Evolutionary conservation across 257 asterid species (phyloP).

Genomic region (Solanum paucissectum): DNA sequence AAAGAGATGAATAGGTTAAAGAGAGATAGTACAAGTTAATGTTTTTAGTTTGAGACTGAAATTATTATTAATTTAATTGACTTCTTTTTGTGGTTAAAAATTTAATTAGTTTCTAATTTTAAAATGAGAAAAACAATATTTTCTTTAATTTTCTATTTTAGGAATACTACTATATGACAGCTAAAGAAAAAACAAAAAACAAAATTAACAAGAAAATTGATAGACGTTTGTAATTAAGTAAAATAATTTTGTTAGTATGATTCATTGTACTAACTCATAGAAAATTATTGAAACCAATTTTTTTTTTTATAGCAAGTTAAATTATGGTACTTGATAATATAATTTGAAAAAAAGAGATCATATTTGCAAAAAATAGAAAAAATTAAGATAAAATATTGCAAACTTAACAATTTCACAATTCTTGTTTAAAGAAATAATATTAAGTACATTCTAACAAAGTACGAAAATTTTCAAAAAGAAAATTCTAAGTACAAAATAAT

Average conservation of each 20-base stretch:
- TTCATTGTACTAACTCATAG: not conserved
- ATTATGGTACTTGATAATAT: not conserved
- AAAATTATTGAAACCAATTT: not conserved
- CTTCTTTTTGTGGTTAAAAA: not conserved
- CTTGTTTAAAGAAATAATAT: not conserved
- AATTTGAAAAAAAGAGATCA: not conserved
- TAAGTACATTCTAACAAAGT: not conserved
- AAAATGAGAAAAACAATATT: not conserved
- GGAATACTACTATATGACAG: not conserved
- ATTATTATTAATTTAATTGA: no score
- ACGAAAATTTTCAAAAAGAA: not conserved
- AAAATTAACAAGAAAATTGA: no score
- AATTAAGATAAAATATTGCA: not conserved
- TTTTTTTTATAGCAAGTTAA: not conserved
- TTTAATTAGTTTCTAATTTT: no score
- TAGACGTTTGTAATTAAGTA: not conserved
- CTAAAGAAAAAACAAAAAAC: not conserved
- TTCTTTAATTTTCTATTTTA: not conserved
- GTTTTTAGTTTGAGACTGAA: not conserved
- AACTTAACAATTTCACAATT: not conserved
- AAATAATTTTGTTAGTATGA: not conserved
- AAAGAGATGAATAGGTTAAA: not conserved
- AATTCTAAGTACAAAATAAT: not conserved
- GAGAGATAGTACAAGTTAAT: not conserved
- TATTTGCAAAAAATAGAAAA: not conserved